Percentiles rank a stretch among this genome's conserved stretches.
These are phyloP conservation scores for Ampelocalamus luodianensis DNA, from an alignment of 176 grass and related monocot species.

Conservation along the genomic window DNA sequence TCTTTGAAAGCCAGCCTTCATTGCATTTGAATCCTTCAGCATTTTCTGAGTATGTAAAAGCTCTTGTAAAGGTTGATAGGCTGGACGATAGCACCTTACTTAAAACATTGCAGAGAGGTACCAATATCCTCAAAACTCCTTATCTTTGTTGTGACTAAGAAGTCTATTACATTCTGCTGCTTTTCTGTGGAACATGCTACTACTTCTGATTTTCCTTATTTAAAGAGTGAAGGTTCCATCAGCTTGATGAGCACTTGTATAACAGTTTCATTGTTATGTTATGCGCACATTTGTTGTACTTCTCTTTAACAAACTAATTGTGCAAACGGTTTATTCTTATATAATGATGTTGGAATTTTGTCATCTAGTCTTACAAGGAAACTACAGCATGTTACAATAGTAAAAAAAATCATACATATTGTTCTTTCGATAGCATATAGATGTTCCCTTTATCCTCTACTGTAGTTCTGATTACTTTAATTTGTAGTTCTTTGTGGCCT, in stretches of 20 bases:
- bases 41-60: conserved; percentile 96
- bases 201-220: conserved; percentile 2
- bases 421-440: conserved; percentile 11
- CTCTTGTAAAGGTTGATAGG: conserved; percentile 89
- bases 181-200: conserved; percentile 21
- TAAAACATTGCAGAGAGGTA: conserved; percentile 93
- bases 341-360: background rate
- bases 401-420: conserved; percentile 10
- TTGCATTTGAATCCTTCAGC: conserved; percentile 80
- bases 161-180: background rate
- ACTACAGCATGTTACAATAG: background rate
- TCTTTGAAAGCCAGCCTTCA: conserved; percentile 91
- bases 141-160: conserved; percentile 8
- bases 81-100: conserved; percentile 89
- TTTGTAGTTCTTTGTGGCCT: conserved; percentile 18
- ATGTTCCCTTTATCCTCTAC: conserved; percentile 1
- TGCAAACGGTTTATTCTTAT: background rate
- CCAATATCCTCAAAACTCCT: conserved; percentile 6
- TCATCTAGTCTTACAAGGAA: background rate
- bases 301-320: conserved; percentile 6
- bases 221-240: background rate
- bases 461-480: conserved; percentile 23
- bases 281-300: background rate
- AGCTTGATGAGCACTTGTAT: conserved; percentile 5
- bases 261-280: conserved; percentile 8